phyloP scores from a whole-genome alignment of 2,329 filamentous ascomycete genomes.

The Fusarium sarcochroum region DNA sequence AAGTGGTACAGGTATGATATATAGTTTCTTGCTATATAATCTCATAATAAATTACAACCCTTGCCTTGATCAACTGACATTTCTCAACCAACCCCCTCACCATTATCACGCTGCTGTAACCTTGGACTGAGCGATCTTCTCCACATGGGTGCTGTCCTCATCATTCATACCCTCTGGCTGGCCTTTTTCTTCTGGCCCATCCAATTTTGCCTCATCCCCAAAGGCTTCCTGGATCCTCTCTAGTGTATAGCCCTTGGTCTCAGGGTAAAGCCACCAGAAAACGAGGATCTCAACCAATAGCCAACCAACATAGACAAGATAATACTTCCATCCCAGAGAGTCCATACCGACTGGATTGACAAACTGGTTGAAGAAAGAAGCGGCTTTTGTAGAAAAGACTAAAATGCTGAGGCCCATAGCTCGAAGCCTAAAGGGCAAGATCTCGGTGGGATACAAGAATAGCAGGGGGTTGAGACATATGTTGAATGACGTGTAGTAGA shows the following conservation, averaged over 20 bases:
- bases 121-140: not conserved
- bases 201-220: conserved; percentile 17
- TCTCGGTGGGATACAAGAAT: conserved; percentile 28
- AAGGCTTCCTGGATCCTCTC: conserved; percentile 35
- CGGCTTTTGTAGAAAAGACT: conserved; percentile 31
- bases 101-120: not conserved
- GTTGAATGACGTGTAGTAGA: conserved; percentile 35
- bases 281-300: conserved; percentile 40
- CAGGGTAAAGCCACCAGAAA: conserved; percentile 60
- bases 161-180: not conserved
- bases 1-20: no score
- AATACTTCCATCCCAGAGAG: conserved; percentile 35
- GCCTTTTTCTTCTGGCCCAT: conserved; percentile 13
- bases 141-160: conserved; percentile 1
- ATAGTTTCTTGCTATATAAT: no score
- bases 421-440: conserved; percentile 33
- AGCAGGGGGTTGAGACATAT: conserved; percentile 31
- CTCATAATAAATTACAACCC: no score
- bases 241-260: conserved; percentile 58
- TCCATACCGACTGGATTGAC: conserved; percentile 48
- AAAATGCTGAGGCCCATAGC: conserved; percentile 32
- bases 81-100: no score
- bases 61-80: no score
- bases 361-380: conserved; percentile 36
- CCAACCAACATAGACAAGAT: conserved; percentile 46